Base-by-base conservation (phyloP, 768 basidiomycete genomes). In the Flagelloscypha sp. region DNA sequence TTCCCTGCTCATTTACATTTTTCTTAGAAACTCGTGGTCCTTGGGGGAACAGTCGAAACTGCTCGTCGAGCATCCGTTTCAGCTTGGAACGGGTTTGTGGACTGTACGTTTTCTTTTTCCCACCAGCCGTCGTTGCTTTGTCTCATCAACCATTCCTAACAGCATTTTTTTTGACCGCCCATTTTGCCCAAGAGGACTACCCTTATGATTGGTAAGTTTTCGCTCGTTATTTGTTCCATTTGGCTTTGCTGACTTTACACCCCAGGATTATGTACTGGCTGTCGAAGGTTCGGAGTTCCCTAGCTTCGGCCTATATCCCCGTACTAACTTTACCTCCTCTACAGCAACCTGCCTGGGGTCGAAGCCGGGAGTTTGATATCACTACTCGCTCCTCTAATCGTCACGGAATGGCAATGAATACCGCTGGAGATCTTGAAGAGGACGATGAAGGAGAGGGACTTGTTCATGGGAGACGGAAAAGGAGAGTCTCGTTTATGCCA, bases 181-280 rank as follows among this genome's bases (percentile, higher is more conserved):
- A 87, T 49, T 90, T 90, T 48, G 84, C 75, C 46, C 79, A 87
- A 46, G 86, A 88, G 43, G 87, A 89, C 49, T 87, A 84, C 44
- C 84, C 84, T 5, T 86, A 85, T 49, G 84, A 87, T 52, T 87
- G 85, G 84, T 84, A 54, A 36, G 61, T 47, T 37, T 15, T 22
- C n/a, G 27, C 45, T 37, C 24, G 31, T 36, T 36, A 28, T 27
- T 34, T 18, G 25, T 37, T 27, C 18, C 42, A 52, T 33, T 44
- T 36, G 42, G 4, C 19, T 12, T 27, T 38, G 4, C 33, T 16
- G 20, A 27, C 30, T 38, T 34, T 38, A n/a, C n/a, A n/a, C n/a
- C n/a, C n/a, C 45, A 86, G 84, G 85, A 55, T 88, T 45, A 85
- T 87, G 83, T 83, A 89, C 48, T 89, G 86, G 87, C 67, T 89